Conservation (phyloP, 2,329 filamentous ascomycete genomes). For the Pseudogymnoascus sp. region DNA sequence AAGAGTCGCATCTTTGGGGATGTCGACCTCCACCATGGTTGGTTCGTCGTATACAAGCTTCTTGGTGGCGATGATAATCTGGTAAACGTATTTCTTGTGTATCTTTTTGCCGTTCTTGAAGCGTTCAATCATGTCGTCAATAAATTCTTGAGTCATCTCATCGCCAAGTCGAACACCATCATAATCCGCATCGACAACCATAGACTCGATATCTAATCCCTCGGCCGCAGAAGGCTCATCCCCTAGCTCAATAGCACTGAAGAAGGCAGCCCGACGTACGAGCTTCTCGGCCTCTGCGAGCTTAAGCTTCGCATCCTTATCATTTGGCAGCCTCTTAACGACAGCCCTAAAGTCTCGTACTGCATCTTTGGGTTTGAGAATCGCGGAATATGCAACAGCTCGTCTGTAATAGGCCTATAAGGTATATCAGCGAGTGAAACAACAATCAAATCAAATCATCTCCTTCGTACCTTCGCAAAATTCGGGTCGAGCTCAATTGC, state of each 20-base stretch:
- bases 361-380: slow-evolving; percentile 79
- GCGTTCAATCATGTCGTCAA: slow-evolving; percentile 91
- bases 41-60: slow-evolving; percentile 86
- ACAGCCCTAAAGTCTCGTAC: slow-evolving; percentile 89
- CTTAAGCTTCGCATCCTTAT: slow-evolving; percentile 87
- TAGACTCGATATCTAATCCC: slow-evolving; percentile 79
- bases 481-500: slow-evolving; percentile 82
- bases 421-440: slow-evolving; percentile 16
- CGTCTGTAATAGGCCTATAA: slow-evolving; percentile 83
- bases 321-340: slow-evolving; percentile 74
- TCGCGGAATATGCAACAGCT: slow-evolving; percentile 85
- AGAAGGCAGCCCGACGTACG: slow-evolving; percentile 84
- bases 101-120: slow-evolving; percentile 96
- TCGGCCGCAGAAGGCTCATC: slow-evolving; percentile 90
- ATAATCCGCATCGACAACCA: slow-evolving; percentile 73
- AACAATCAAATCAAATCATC: neutral
- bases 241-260: slow-evolving; percentile 86
- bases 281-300: slow-evolving; percentile 90
- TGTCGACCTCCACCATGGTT: slow-evolving; percentile 91
- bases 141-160: slow-evolving; percentile 92
- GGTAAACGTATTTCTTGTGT: slow-evolving; percentile 93
- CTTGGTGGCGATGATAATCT: slow-evolving; percentile 85
- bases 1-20: slow-evolving; percentile 68
- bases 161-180: slow-evolving; percentile 72
- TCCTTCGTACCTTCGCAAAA: slow-evolving; percentile 68